Evolutionary conservation across 1,284 basidiomycete species (phyloP).

Genomic region (Entoloma clypeatum): DNA sequence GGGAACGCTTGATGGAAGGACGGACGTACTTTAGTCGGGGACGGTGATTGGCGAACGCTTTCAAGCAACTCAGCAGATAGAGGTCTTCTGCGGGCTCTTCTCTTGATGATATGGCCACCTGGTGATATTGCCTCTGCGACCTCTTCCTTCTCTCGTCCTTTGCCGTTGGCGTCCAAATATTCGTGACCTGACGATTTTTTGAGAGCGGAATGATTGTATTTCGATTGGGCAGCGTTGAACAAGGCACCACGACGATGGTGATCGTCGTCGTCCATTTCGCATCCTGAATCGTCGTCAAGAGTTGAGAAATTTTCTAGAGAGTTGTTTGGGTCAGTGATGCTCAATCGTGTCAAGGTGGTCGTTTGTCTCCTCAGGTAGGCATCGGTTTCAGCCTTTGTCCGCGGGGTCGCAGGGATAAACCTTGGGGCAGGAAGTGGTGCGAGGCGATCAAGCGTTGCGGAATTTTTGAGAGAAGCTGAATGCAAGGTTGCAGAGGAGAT

Average conservation of each 20-base stretch:
- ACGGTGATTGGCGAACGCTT: conserved; percentile 39
- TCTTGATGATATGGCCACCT: conserved; percentile 67
- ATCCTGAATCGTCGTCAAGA: conserved; percentile 46
- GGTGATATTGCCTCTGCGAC: conserved; percentile 68
- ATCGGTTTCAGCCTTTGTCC: conserved; percentile 61
- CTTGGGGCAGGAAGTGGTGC: conserved; percentile 60
- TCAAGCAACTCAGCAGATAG: conserved; percentile 62
- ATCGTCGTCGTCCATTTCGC: conserved; percentile 41
- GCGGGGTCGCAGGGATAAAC: conserved; percentile 51
- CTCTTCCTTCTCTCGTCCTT: conserved; percentile 47
- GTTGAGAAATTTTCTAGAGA: conserved; percentile 40
- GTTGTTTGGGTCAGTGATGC: conserved; percentile 51
- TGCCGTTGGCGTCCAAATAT: conserved; percentile 26
- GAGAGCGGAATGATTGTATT: conserved; percentile 25
- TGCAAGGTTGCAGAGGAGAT: conserved; percentile 39
- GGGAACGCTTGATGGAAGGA: conserved; percentile 5
- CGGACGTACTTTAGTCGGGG: conserved; percentile 40
- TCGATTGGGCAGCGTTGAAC: conserved; percentile 29
- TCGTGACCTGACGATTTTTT: conserved; percentile 27
- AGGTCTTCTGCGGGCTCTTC: conserved; percentile 64
- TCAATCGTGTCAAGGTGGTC: conserved; percentile 61
- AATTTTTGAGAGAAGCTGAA: conserved; percentile 24
- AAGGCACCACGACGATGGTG: conserved; percentile 26
- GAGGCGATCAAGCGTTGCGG: conserved; percentile 53
- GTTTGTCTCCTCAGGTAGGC: conserved; percentile 57